Conservation (phyloP, 495 filamentous ascomycete species). For the Immersiella caudata region DNA sequence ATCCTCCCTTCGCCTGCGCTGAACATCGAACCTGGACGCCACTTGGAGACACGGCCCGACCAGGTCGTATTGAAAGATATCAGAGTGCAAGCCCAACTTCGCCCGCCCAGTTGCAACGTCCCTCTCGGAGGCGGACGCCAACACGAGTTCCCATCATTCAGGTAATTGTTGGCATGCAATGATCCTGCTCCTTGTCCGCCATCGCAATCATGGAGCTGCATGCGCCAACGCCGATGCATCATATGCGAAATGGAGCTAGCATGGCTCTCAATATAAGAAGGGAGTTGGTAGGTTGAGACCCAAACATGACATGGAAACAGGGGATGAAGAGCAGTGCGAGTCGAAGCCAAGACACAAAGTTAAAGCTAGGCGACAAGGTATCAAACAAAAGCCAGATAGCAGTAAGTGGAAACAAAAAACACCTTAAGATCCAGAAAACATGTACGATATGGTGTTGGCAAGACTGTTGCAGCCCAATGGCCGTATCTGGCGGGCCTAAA, state of each 20-base stretch:
- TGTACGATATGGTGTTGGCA: neutral
- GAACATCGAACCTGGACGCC: neutral
- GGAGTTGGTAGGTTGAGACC: slow-evolving; percentile 15
- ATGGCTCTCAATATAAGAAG: slow-evolving; percentile 16
- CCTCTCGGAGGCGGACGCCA: neutral
- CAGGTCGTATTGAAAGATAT: neutral
- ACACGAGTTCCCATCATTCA: neutral
- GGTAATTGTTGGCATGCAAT: neutral
- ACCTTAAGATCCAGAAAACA: slow-evolving; percentile 1
- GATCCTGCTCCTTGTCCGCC: slow-evolving; percentile 4
- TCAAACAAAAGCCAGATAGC: slow-evolving; percentile 31
- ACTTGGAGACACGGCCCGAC: neutral
- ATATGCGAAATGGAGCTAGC: slow-evolving; percentile 10
- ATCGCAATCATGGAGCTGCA: slow-evolving; percentile 5
- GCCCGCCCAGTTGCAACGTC: neutral
- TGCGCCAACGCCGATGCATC: slow-evolving; percentile 30
- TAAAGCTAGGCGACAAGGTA: slow-evolving; percentile 37
- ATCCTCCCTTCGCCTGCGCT: neutral
- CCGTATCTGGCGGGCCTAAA: neutral
- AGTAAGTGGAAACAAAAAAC: neutral
- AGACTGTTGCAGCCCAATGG: slow-evolving; percentile 5
- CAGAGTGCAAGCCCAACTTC: neutral
- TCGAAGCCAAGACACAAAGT: neutral
- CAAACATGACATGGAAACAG: neutral
- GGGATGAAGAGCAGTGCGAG: neutral